Conservation (phyloP, 2,329 filamentous ascomycete genomes). For the Neocucurbitaria cava region DNA sequence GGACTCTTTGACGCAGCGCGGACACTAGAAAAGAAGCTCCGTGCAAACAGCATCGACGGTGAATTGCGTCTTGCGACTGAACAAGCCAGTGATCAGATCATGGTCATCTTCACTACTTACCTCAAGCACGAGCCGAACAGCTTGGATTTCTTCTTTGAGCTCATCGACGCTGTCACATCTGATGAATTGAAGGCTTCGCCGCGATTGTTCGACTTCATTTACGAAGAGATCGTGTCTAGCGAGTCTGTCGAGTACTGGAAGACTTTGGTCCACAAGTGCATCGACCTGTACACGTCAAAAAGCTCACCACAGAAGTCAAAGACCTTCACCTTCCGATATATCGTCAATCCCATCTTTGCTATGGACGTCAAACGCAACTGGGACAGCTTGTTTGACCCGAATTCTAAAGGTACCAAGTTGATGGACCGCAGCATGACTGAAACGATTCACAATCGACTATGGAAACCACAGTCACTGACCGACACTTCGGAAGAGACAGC, state of each 20-base stretch:
- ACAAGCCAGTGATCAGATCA: conserved; percentile 87
- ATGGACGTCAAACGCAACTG: conserved; percentile 94
- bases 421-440: conserved; percentile 90
- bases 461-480: conserved; percentile 81
- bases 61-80: conserved; percentile 82
- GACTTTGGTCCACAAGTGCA: conserved; percentile 79
- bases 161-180: conserved; percentile 83
- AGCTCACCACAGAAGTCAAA: conserved; percentile 87
- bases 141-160: conserved; percentile 80
- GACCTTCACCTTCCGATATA: conserved; percentile 86
- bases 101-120: conserved; percentile 83
- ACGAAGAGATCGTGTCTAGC: conserved; percentile 81
- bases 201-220: conserved; percentile 81
- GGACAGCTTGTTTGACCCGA: conserved; percentile 58
- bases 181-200: conserved; percentile 82
- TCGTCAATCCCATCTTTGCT: conserved; percentile 94
- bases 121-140: conserved; percentile 77
- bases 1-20: conserved; percentile 71
- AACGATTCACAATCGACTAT: conserved; percentile 88
- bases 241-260: conserved; percentile 88
- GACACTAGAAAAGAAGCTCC: conserved; percentile 77
- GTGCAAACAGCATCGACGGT: conserved; percentile 71
- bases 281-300: conserved; percentile 85
- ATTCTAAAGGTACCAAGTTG: conserved; percentile 69
- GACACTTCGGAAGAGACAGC: conserved; percentile 83